Evolutionary conservation across 768 basidiomycete genomes (phyloP).

Genomic region (Infundibulicybe gibba): DNA sequence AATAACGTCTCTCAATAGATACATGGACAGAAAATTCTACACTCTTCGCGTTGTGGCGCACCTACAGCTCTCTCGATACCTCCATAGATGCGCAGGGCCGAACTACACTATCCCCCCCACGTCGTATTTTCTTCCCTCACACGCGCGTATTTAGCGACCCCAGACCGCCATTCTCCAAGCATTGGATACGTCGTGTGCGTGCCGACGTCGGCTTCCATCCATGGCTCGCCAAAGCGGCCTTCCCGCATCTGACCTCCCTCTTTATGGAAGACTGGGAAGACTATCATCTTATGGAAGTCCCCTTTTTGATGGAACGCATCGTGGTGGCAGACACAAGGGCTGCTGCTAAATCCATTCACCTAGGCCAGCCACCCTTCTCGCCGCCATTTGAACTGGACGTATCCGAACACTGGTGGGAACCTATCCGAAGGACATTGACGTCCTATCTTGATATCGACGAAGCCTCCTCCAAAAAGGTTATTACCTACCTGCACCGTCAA

Average conservation of each 20-base stretch:
- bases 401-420: constrained; percentile 70
- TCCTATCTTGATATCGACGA: constrained; percentile 36
- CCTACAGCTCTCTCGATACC: constrained; percentile 61
- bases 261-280: constrained; percentile 79
- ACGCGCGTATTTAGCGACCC: constrained; percentile 56
- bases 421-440: constrained; percentile 40
- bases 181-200: constrained; percentile 38
- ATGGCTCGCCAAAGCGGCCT: constrained; percentile 66
- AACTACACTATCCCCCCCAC: constrained; percentile 58
- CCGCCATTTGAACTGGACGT: constrained; percentile 39
- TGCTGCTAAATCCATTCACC: constrained; percentile 29
- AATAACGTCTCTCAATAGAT: constrained; percentile 2
- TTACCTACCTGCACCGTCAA: constrained; percentile 71
- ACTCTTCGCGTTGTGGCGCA: constrained; percentile 74
- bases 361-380: constrained; percentile 37
- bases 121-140: constrained; percentile 73
- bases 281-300: constrained; percentile 59
- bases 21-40: constrained; percentile 57
- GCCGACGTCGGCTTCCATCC: constrained; percentile 69
- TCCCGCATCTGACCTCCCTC: constrained; percentile 64
- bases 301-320: constrained; percentile 72
- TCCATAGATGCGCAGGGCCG: constrained; percentile 37
- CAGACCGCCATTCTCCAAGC: constrained; percentile 28
- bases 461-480: constrained; percentile 33
- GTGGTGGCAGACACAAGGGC: constrained; percentile 78